Evolutionary conservation across 108 stramenopile genomes (phyloP).

Genomic region (Stephanodiscus minutulus): DNA sequence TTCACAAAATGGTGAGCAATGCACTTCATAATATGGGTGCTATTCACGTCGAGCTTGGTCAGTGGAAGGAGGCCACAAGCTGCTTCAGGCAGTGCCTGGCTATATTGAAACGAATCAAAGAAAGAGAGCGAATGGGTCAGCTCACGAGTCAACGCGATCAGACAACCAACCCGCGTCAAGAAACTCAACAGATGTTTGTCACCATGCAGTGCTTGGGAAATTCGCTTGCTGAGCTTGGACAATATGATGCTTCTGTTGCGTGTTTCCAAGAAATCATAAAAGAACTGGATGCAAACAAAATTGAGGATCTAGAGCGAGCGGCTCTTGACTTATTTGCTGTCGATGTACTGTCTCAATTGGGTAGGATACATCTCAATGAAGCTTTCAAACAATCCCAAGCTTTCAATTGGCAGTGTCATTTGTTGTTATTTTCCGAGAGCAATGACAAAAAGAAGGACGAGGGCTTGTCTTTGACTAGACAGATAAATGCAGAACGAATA

Average conservation of each 20-base stretch:
- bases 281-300: conserved; percentile 4
- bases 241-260: conserved; percentile 45
- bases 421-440: conserved; percentile 32
- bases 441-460: conserved; percentile 17
- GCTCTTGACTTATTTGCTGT: conserved; percentile 13
- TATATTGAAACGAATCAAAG: conserved; percentile 44
- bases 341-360: conserved; percentile 41
- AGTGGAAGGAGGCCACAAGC: conserved; percentile 53
- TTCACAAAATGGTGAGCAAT: conserved; percentile 50
- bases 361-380: conserved; percentile 30
- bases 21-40: conserved; percentile 52
- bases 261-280: conserved; percentile 42
- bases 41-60: conserved; percentile 51
- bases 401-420: conserved; percentile 35
- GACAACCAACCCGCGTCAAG: not conserved
- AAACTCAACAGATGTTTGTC: conserved; percentile 15
- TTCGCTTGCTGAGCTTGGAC: conserved; percentile 36
- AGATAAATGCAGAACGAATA: conserved; percentile 23
- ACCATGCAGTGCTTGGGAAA: conserved; percentile 40
- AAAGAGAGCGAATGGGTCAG: conserved; percentile 35
- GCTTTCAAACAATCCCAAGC: conserved; percentile 25
- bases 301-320: not conserved
- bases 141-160: conserved; percentile 2
- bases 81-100: conserved; percentile 50
- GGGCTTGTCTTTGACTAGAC: conserved; percentile 23